These are phyloP conservation scores for Dysphania ambrosioides DNA, from an alignment of 148 eudicot species.

Conservation along the genomic window DNA sequence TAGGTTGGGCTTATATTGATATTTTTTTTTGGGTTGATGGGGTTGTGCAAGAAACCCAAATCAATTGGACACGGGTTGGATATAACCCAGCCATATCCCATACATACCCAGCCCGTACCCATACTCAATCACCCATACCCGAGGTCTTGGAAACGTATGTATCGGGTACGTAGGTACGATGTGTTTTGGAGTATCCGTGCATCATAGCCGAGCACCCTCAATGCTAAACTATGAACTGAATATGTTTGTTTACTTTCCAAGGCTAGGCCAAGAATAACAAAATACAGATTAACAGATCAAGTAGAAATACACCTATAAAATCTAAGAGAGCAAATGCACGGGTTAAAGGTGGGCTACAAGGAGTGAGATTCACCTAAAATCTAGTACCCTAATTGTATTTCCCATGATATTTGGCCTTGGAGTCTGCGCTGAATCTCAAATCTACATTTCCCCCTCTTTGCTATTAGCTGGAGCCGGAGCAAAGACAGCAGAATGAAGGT, in stretches of 20 bases:
- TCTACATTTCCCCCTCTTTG: slow-evolving; percentile 40
- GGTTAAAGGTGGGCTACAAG: neutral
- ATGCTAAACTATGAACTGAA: neutral
- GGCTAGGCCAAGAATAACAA: neutral
- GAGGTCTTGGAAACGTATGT: too few relatives aligned
- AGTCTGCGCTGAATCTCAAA: slow-evolving; percentile 45
- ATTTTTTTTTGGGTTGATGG: too few relatives aligned
- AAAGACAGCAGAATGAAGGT: slow-evolving; percentile 89
- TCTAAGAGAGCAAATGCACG: neutral
- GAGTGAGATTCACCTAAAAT: neutral
- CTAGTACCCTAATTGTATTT: slow-evolving; percentile 56
- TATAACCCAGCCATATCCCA: too few relatives aligned
- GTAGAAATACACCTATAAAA: neutral
- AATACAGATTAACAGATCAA: slow-evolving; percentile 2
- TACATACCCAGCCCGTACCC: too few relatives aligned
- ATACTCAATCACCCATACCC: too few relatives aligned
- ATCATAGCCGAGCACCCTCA: too few relatives aligned
- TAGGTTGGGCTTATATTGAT: too few relatives aligned
- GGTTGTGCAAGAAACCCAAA: too few relatives aligned
- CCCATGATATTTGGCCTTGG: slow-evolving; percentile 78
- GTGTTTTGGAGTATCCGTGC: too few relatives aligned
- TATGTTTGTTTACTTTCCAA: neutral
- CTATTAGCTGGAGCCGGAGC: slow-evolving; percentile 54
- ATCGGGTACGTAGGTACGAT: too few relatives aligned
- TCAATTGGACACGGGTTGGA: too few relatives aligned